Percentiles rank a stretch among this genome's conserved stretches.
Conservation (phyloP, 805 yeast species). For the Yarrowia keelungensis region DNA sequence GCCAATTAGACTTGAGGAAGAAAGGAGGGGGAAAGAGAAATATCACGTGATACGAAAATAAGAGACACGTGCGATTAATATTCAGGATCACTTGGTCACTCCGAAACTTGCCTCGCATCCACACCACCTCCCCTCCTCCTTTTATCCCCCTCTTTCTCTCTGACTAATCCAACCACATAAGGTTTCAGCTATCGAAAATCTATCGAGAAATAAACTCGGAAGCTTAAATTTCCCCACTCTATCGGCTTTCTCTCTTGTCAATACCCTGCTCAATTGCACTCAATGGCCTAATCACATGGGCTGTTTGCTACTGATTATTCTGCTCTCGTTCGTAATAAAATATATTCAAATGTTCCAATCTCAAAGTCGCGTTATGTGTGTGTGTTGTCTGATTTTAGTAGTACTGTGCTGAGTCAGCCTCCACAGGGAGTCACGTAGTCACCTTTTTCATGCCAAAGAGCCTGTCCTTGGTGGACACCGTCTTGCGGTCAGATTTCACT, state of each 20-base stretch:
- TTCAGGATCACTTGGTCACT: not conserved
- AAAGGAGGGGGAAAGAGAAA: not conserved
- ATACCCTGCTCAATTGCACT: constrained; percentile 4
- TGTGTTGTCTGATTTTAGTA: not conserved
- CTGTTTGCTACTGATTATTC: not conserved
- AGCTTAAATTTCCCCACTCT: constrained; percentile 1
- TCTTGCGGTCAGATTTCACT: constrained; percentile 37
- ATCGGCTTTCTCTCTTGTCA: not conserved
- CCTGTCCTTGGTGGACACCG: constrained; percentile 34
- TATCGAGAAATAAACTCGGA: not conserved
- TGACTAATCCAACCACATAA: constrained; percentile 13
- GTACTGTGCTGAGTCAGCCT: too few relatives aligned
- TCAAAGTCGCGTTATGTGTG: not conserved
- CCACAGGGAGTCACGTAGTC: constrained; percentile 10
- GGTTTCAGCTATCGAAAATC: not conserved
- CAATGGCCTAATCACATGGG: not conserved
- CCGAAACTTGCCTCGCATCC: too few relatives aligned
- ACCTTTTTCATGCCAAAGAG: constrained; percentile 35
- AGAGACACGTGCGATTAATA: too few relatives aligned
- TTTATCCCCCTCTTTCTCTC: not conserved
- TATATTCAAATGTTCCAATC: constrained; percentile 27
- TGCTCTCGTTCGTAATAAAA: not conserved
- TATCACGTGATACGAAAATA: too few relatives aligned
- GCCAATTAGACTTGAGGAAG: not conserved
- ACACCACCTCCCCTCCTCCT: not conserved